These are phyloP conservation scores for Excoecaria agallocha DNA, from an alignment of 345 rosid species.

Conservation along the genomic window DNA sequence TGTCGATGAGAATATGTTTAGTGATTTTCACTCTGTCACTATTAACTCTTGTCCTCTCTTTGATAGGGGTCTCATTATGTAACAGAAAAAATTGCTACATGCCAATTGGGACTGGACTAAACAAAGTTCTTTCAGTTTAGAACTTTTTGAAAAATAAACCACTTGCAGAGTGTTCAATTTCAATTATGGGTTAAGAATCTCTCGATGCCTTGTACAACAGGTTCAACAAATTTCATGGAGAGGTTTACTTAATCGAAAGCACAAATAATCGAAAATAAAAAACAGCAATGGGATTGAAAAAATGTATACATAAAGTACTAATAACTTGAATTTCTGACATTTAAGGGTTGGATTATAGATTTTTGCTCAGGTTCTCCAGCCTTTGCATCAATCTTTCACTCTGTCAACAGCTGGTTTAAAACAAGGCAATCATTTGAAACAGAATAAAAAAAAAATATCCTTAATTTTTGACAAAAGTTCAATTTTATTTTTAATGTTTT, in stretches of 20 bases:
- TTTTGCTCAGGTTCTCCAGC: conserved; percentile 70
- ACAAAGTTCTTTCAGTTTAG: background rate
- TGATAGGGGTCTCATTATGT: background rate
- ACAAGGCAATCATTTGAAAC: background rate
- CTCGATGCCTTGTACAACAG: background rate
- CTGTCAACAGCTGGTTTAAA: conserved; percentile 49
- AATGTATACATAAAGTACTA: background rate
- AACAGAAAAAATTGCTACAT: background rate
- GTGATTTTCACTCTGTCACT: background rate
- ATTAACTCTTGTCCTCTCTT: background rate
- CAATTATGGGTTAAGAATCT: too few relatives aligned
- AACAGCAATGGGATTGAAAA: too few relatives aligned
- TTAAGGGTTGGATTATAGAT: conserved; percentile 33
- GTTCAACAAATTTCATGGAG: background rate
- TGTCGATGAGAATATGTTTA: background rate
- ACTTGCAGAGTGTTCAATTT: too few relatives aligned
- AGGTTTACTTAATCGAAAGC: background rate
- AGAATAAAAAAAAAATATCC: background rate
- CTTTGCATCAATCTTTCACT: conserved; percentile 68
- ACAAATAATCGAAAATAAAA: background rate
- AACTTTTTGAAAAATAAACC: background rate
- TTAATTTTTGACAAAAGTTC: too few relatives aligned
- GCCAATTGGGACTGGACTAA: too few relatives aligned
- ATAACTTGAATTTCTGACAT: background rate
- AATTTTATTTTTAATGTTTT: too few relatives aligned